Base-by-base conservation (phyloP, 116 monocot species). In the Thalassia testudinum region DNA sequence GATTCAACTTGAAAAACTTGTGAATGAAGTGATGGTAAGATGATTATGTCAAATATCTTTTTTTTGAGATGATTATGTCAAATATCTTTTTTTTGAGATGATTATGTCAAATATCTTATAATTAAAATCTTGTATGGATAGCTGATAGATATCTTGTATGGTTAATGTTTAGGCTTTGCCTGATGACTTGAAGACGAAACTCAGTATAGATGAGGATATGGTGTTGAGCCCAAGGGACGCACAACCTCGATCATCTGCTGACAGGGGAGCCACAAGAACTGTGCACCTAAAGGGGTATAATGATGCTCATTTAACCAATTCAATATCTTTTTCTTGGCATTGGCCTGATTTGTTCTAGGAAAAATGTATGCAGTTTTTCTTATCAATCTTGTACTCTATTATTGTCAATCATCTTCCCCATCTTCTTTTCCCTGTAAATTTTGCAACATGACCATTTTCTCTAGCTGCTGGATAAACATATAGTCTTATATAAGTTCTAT, bases 1-100 rank as follows among this genome's bases (percentile, higher is more conserved):
- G 58, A 99, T 99, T 75, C 99, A 99, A 38, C 70, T 99, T 26
- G 99, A 99, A 71, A 99, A 99, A 55, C 79, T 90, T 74, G 83
- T 99, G 26, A 86, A 90, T 64, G 99, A 99, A 26, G 83, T 99
- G 42, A 80, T 90, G 77, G 99, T 99, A 86, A 54, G 76, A 38
- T 10, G 50, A 4, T 37, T 21, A 6, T 22, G 44, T 6, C 19
- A 48, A 29, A 11, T 45, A 47, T 61, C 37, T 25, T 37, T n/a
- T n/a, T n/a, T n/a, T n/a, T n/a, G n/a, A n/a, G n/a, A n/a, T n/a
- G n/a, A n/a, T n/a, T n/a, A n/a, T n/a, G n/a, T n/a, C n/a, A n/a
- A n/a, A n/a, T n/a, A n/a, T n/a, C n/a, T n/a, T n/a, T n/a, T n/a
- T n/a, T n/a, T n/a, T 99, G 83, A 54, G 76, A 38, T 10, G 50